phyloP scores from a whole-genome alignment of 2,329 filamentous ascomycete species.

The Colletotrichum sp. region DNA sequence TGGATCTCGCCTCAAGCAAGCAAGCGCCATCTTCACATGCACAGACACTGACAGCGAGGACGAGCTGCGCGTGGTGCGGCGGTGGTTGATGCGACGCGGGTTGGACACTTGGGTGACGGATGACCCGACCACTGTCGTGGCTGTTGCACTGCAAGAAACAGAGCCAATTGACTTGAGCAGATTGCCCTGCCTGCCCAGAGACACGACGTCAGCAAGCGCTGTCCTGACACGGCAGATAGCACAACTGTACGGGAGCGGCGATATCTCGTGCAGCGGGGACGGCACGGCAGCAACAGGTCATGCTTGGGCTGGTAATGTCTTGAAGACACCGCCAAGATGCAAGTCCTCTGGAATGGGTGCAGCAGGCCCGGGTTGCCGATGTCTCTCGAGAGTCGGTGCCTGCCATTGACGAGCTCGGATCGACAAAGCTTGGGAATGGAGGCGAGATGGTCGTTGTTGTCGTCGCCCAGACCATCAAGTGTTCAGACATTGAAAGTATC shows the following conservation, averaged over 20 bases:
- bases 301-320: background rate
- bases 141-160: slow-evolving; percentile 2
- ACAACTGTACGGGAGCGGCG: background rate
- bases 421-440: background rate
- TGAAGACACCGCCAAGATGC: background rate
- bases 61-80: background rate
- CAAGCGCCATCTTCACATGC: slow-evolving; percentile 20
- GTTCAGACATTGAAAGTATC: background rate
- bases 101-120: background rate
- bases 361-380: background rate
- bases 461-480: background rate
- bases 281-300: background rate
- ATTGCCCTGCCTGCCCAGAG: background rate
- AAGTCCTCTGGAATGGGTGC: background rate
- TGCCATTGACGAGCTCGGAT: background rate
- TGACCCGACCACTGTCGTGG: background rate
- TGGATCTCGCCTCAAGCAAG: slow-evolving; percentile 1
- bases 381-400: background rate
- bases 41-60: background rate
- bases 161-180: background rate
- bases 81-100: background rate
- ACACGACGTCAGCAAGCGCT: background rate
- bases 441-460: background rate
- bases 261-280: background rate
- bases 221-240: background rate